Conservation (phyloP, 2,329 filamentous ascomycete genomes). For the Monosporascus sp. region DNA sequence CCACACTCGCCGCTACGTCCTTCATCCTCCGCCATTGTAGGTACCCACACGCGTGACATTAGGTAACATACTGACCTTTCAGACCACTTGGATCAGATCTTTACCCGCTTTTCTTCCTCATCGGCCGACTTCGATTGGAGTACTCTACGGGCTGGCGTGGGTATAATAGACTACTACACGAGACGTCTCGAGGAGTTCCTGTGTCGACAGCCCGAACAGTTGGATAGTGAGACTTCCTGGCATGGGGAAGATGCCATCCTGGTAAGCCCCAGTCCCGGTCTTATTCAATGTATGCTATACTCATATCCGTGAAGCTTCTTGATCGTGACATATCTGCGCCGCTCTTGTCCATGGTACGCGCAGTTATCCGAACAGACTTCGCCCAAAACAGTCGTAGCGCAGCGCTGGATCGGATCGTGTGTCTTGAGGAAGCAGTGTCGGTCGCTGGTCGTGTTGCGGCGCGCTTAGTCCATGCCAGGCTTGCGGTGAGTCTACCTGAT, state of each 20-base stretch:
- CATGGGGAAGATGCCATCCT: slow-evolving; percentile 45
- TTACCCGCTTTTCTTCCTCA: slow-evolving; percentile 41
- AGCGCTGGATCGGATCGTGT: slow-evolving; percentile 24
- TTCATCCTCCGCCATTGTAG: slow-evolving; percentile 44
- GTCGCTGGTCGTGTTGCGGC: slow-evolving; percentile 43
- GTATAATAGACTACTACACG: slow-evolving; percentile 44
- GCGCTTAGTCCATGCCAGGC: slow-evolving; percentile 39
- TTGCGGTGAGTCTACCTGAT: slow-evolving; percentile 30
- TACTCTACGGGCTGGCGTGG: slow-evolving; percentile 39
- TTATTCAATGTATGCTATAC: slow-evolving; percentile 3
- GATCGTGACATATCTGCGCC: slow-evolving; percentile 43
- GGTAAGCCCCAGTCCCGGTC: slow-evolving; percentile 17
- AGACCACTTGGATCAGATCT: slow-evolving; percentile 48
- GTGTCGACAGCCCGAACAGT: slow-evolving; percentile 34
- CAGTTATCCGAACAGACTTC: slow-evolving; percentile 27
- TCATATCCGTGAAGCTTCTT: slow-evolving; percentile 30
- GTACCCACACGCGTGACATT: slow-evolving; percentile 3
- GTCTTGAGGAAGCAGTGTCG: slow-evolving; percentile 39
- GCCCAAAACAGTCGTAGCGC: slow-evolving; percentile 15
- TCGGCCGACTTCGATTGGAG: slow-evolving; percentile 44
- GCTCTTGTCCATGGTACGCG: slow-evolving; percentile 45
- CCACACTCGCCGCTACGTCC: slow-evolving; percentile 41
- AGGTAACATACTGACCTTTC: slow-evolving; percentile 9
- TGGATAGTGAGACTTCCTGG: slow-evolving; percentile 22
- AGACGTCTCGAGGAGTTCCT: slow-evolving; percentile 36